Evolutionary conservation across 306 rosid species (phyloP), one percentile per base, ranked within the genome.

Genomic region (Vachellia collinsii): DNA sequence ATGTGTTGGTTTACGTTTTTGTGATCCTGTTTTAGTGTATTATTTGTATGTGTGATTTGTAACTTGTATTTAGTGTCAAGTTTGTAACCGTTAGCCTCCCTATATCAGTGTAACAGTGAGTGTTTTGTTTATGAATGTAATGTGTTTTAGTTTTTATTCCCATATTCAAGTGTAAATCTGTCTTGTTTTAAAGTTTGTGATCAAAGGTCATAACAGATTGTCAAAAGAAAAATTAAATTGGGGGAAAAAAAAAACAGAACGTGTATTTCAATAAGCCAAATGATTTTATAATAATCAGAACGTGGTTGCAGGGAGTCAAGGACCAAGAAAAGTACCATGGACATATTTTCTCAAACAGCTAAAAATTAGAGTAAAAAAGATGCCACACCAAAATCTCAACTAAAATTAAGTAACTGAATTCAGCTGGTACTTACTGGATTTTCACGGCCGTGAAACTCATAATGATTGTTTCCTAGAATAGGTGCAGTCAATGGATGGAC

Each of bases 401-500:
- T 36, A 66, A 46, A 29, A 67, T 70, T 38, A 54, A 75, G 59
- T 51, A 78, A 77, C 22, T 13, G 63, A 69, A 61, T n/a, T n/a
- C 13, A 75, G 42, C 42, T 74, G 10, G 65, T 37, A 39, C 95
- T 90, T 88, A 94, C 98, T 22, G 92, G 93, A 85, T 81, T 91
- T 90, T 90, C 98, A 44, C 97, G 97, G 86, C 97, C 80, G 43
- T 97, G 98, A 77, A 85, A 94, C 85, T 92, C 97, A 67, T 78
- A 77, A 80, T 92, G 98, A 89, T 89, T 91, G 72, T 94, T 94
- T 80, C 98, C 98, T 20, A 94, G 88, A 83, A 94, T 79, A 76
- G 98, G 97, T 37, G 91, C 91, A 69, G 98, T 92, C 82, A 90
- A 85, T 54, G 88, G 95, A 86, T 94, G 97, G 81, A 85, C 87